These are phyloP conservation scores for Tylopilus rubrobrunneus DNA, from an alignment of 768 basidiomycete genomes.

Conservation along the genomic window DNA sequence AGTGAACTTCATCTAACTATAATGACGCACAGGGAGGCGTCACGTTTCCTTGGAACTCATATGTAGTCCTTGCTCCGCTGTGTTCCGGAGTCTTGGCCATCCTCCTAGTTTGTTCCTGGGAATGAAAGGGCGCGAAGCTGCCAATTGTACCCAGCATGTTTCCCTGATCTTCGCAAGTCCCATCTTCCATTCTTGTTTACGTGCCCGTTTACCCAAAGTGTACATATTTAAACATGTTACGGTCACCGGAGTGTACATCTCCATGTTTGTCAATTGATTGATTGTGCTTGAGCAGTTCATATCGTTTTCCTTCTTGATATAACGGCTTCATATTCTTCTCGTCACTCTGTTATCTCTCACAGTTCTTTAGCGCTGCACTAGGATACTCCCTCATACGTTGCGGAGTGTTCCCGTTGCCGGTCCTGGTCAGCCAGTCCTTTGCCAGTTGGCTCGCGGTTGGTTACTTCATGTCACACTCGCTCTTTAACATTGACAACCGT, in stretches of 20 bases:
- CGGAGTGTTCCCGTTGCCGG: constrained; percentile 64
- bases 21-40: constrained; percentile 52
- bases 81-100: constrained; percentile 52
- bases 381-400: constrained; percentile 61
- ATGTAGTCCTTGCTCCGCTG: constrained; percentile 57
- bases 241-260: constrained; percentile 62
- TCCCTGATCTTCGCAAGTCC: not conserved
- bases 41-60: constrained; percentile 67
- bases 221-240: constrained; percentile 69
- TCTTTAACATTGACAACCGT: too few species aligned
- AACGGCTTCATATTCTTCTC: constrained; percentile 63
- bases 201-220: constrained; percentile 37
- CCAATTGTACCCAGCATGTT: constrained; percentile 69
- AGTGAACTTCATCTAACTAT: not conserved
- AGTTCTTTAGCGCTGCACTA: constrained; percentile 69
- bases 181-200: too few species aligned
- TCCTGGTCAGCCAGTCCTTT: constrained; percentile 63
- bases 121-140: constrained; percentile 64
- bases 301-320: not conserved
- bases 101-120: constrained; percentile 62
- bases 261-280: constrained; percentile 56
- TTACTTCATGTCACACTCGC: not conserved
- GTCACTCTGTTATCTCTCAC: constrained; percentile 67
- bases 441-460: constrained; percentile 54
- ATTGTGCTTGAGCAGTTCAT: not conserved